Evolutionary conservation across 345 rosid species (phyloP).

Genomic region (Toxicodendron radicans): DNA sequence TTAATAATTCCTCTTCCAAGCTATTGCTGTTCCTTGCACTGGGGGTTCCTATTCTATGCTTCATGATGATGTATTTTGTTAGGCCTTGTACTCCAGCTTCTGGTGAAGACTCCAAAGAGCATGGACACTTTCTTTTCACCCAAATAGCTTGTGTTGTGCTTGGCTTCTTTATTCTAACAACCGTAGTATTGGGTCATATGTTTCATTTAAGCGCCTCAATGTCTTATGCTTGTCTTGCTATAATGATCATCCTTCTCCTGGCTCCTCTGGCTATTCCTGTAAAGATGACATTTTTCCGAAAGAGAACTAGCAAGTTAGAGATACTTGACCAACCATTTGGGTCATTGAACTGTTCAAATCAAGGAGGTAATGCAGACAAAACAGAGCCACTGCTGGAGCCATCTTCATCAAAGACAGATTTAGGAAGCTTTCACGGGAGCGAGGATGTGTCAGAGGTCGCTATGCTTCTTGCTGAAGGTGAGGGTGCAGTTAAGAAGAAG

Average conservation of each 20-base stretch:
- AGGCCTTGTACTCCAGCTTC: constrained; percentile 60
- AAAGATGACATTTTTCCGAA: constrained; percentile 55
- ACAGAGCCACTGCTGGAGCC: constrained; percentile 47
- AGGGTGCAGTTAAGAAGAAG: constrained; percentile 69
- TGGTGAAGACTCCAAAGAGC: constrained; percentile 46
- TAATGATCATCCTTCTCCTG: constrained; percentile 58
- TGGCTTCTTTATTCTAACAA: constrained; percentile 49
- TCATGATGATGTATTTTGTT: constrained; percentile 56
- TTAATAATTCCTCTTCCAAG: constrained; percentile 53
- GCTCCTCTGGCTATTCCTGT: constrained; percentile 65
- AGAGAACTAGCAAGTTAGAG: constrained; percentile 25
- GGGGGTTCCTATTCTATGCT: constrained; percentile 60
- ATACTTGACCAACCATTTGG: constrained; percentile 20
- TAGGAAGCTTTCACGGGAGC: constrained; percentile 39
- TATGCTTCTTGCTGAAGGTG: constrained; percentile 70
- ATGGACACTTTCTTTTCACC: constrained; percentile 50
- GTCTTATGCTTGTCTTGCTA: constrained; percentile 33
- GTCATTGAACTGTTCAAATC: constrained; percentile 23
- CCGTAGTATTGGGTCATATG: constrained; percentile 43
- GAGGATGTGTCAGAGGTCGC: constrained; percentile 51
- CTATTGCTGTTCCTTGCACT: constrained; percentile 59
- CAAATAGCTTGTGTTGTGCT: constrained; percentile 50
- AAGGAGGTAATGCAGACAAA: constrained; percentile 35
- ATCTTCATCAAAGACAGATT: constrained; percentile 30
- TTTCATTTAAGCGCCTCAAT: constrained; percentile 34